phyloP scores from a whole-genome alignment of 2,329 filamentous ascomycete genomes.

The Aspergillus niger region DNA sequence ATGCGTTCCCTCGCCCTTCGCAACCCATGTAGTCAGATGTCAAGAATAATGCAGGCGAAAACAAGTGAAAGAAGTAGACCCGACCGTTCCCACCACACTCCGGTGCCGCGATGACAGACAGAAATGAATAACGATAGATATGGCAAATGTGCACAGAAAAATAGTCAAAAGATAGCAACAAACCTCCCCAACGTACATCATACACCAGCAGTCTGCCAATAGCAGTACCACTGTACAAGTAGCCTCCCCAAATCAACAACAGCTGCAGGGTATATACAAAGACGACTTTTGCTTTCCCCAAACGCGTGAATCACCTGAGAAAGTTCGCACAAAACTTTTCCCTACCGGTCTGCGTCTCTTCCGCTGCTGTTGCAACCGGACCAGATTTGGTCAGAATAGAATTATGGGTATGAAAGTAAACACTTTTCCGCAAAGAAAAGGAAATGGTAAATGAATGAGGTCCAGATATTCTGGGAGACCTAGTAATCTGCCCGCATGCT shows the following conservation, averaged over 20 bases:
- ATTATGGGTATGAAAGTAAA: conserved; percentile 22
- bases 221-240: conserved; percentile 25
- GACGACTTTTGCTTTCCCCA: conserved; percentile 31
- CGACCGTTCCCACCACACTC: conserved; percentile 37
- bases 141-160: conserved; percentile 19
- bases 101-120: conserved; percentile 25
- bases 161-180: conserved; percentile 26
- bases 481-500: conserved; percentile 34
- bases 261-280: conserved; percentile 32
- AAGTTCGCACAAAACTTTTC: conserved; percentile 27
- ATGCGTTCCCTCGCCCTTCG: conserved; percentile 3
- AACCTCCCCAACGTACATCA: conserved; percentile 34
- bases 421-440: conserved; percentile 29
- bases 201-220: conserved; percentile 25
- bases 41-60: conserved; percentile 2
- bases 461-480: conserved; percentile 15
- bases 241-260: conserved; percentile 28
- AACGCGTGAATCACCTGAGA: conserved; percentile 22
- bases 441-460: conserved; percentile 15
- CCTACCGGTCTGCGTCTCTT: conserved; percentile 19
- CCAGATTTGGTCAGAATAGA: conserved; percentile 15
- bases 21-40: background rate
- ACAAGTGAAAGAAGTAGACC: conserved; percentile 22
- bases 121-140: conserved; percentile 19
- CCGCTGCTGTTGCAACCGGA: conserved; percentile 18